Evolutionary conservation across 176 grass and related monocot genomes (phyloP).

Genomic region (Melocanna baccifera): DNA sequence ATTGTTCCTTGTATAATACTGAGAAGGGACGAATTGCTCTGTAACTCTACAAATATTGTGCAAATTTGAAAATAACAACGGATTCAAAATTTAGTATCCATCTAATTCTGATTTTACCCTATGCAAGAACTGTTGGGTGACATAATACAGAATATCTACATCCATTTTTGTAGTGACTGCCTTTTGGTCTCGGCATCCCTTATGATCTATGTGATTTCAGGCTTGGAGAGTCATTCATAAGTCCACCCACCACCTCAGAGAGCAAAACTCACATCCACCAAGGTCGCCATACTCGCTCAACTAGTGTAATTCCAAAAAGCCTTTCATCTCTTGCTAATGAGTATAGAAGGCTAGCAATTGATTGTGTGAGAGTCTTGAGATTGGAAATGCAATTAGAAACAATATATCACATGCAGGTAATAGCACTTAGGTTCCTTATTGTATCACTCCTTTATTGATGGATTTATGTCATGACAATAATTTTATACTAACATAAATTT

Average conservation of each 20-base stretch:
- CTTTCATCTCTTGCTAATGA: slow-evolving; percentile 79
- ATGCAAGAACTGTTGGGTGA: neutral
- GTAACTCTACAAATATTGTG: neutral
- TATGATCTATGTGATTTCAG: slow-evolving; percentile 41
- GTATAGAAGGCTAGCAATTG: slow-evolving; percentile 79
- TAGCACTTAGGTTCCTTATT: slow-evolving; percentile 13
- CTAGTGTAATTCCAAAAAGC: slow-evolving; percentile 75
- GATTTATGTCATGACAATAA: slow-evolving; percentile 27
- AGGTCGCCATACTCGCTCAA: slow-evolving; percentile 50
- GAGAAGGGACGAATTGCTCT: neutral
- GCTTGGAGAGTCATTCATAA: slow-evolving; percentile 76
- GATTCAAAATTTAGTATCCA: neutral
- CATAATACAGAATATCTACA: neutral
- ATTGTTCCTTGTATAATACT: neutral
- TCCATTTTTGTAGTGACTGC: neutral
- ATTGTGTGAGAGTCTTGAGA: slow-evolving; percentile 89
- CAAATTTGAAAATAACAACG: neutral
- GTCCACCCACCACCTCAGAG: slow-evolving; percentile 28
- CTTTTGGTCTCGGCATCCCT: slow-evolving; percentile 9
- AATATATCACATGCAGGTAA: slow-evolving; percentile 94
- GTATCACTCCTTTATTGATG: slow-evolving; percentile 25
- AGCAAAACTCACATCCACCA: slow-evolving; percentile 39
- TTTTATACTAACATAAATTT: slow-evolving; percentile 22
- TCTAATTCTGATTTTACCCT: neutral
- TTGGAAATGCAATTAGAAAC: slow-evolving; percentile 95